A percentile compares a stretch with the other conserved stretches of the same genome.
phyloP scores from a whole-genome alignment of 1,284 basidiomycete species.

The Cutaneotrichosporon cutaneum region DNA sequence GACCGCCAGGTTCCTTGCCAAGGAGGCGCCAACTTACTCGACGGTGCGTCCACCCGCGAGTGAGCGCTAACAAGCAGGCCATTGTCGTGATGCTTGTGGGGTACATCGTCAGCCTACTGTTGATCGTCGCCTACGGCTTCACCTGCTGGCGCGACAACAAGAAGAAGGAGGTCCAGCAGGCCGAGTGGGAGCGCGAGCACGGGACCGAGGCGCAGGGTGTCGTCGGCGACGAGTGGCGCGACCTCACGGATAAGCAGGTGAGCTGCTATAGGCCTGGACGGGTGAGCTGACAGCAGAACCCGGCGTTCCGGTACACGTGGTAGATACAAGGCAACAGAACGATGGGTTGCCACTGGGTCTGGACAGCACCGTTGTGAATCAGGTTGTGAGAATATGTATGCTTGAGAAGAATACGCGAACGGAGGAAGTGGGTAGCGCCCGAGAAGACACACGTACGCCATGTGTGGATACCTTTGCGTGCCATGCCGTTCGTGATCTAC shows the following conservation, averaged over 20 bases:
- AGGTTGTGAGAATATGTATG: too few species aligned
- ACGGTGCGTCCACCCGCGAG: too few species aligned
- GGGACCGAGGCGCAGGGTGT: slow-evolving; percentile 11
- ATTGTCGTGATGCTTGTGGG: slow-evolving; percentile 32
- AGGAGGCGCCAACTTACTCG: slow-evolving; percentile 30
- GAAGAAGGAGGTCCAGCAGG: slow-evolving; percentile 20
- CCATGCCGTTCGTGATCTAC: too few species aligned
- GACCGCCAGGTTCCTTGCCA: slow-evolving; percentile 32
- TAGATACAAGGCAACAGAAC: neutral
- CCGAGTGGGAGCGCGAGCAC: slow-evolving; percentile 15
- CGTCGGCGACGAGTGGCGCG: slow-evolving; percentile 28
- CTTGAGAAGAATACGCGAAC: too few species aligned
- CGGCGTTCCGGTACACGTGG: neutral
- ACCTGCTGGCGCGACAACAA: slow-evolving; percentile 28
- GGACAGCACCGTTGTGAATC: too few species aligned
- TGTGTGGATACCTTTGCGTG: too few species aligned
- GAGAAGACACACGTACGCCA: too few species aligned
- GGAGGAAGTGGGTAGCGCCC: too few species aligned
- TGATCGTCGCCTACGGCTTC: slow-evolving; percentile 24
- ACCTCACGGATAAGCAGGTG: slow-evolving; percentile 27
- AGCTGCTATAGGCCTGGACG: too few species aligned
- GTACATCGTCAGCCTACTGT: slow-evolving; percentile 27
- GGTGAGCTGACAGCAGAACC: slow-evolving; percentile 2
- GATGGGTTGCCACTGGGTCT: too few species aligned
- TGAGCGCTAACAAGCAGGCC: too few species aligned